Evolutionary conservation across 257 asterid genomes (phyloP).

Genomic region (Leonotis leonurus): DNA sequence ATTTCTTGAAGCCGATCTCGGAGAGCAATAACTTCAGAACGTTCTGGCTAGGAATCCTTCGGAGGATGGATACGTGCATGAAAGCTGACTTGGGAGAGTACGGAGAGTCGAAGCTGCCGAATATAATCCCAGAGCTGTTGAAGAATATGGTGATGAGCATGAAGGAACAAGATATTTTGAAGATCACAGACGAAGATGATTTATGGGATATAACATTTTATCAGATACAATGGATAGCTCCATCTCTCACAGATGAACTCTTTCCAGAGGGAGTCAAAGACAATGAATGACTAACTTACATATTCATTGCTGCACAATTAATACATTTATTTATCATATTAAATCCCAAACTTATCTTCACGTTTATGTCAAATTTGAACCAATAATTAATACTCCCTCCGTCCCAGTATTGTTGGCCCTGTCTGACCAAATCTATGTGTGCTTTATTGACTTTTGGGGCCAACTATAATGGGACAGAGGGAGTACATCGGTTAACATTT

Average conservation of each 20-base stretch:
- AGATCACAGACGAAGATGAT: conserved; percentile 55
- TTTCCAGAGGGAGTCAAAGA: conserved; percentile 51
- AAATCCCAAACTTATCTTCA: too few species aligned
- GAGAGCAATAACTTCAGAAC: conserved; percentile 68
- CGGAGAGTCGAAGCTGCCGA: conserved; percentile 61
- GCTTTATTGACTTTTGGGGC: too few species aligned
- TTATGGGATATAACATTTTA: conserved; percentile 73
- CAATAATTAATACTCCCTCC: too few species aligned
- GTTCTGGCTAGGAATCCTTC: conserved; percentile 70
- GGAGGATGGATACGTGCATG: conserved; percentile 85
- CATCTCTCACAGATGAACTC: conserved; percentile 66
- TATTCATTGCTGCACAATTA: too few species aligned
- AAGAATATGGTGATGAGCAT: conserved; percentile 51
- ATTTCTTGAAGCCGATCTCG: conserved; percentile 58
- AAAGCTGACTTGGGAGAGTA: conserved; percentile 75
- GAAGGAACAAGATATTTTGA: conserved; percentile 62
- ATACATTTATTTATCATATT: too few species aligned
- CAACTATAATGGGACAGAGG: too few species aligned
- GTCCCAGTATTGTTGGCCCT: too few species aligned
- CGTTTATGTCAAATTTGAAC: too few species aligned
- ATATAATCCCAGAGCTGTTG: conserved; percentile 50
- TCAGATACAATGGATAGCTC: conserved; percentile 94
- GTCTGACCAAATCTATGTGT: too few species aligned
- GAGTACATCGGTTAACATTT: too few species aligned
- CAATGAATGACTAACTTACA: too few species aligned